Evolutionary conservation across 306 rosid species (phyloP), one percentile per base, ranked within the genome.

Genomic region (Herpetospermum pedunculosum): DNA sequence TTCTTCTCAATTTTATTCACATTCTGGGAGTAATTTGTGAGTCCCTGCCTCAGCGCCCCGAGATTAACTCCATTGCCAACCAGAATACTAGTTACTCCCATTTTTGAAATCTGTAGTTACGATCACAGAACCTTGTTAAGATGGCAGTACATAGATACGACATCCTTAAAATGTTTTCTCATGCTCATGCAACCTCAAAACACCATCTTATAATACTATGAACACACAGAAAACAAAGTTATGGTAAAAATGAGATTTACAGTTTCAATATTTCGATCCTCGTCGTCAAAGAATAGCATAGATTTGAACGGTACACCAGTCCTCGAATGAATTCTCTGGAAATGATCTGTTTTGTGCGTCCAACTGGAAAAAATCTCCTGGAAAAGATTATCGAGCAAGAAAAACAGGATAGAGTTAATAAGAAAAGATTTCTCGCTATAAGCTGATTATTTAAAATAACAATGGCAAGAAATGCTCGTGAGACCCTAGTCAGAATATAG

Each of bases 1-100:
- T 88, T 91, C 90, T 85, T 77, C 76, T 84, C 91, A 21, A 75
- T 73, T 9, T 83, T 79, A 23, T 79, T 82, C 88, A 81, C 67
- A 54, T 82, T 84, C 85, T 83, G 78, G 46, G 88, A 72, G 76
- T 80, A 92, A 18, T 70, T 79, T 32, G 88, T 50, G 7, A 92
- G 93, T 4, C 94, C 96, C 76, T 84, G 83, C 73, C 81, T 85
- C 49, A 89, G 83, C 46, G 87, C 89, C 77, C 81, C 90, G 60
- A 92, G 90, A 79, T 69, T 84, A 40, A 88, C 80, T 43, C 96
- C 94, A 72, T 92, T 75, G n/a, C 23, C 78, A 38, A 92, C 94
- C 86, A 88, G 82, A 83, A 88, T 80, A 85, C 97, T 88, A 4
- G 97, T 86, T 13, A 84, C 96, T 64, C 96, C 97, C 85, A 89